Conservation (phyloP, 2,329 filamentous ascomycete genomes). For the Pochonia chlamydosporia region DNA sequence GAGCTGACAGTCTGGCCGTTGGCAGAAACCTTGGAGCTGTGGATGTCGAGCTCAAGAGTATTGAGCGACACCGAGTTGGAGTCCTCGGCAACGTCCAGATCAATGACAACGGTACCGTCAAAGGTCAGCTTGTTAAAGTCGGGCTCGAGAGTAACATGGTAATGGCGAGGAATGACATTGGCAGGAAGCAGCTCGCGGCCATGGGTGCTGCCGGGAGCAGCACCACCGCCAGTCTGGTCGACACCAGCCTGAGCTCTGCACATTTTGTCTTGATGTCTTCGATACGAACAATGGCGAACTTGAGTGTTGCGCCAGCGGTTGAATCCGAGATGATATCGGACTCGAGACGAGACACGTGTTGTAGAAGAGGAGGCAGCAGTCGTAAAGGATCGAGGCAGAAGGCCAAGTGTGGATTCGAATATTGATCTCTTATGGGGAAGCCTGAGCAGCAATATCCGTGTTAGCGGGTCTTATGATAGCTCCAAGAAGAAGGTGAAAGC, state of each 20-base stretch:
- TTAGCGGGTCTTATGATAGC: constrained; percentile 1
- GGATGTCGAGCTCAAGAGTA: constrained; percentile 79
- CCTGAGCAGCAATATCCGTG: constrained; percentile 2
- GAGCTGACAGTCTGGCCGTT: constrained; percentile 43
- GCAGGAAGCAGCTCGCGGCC: constrained; percentile 77
- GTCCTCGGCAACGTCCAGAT: constrained; percentile 80
- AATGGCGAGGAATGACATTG: constrained; percentile 89
- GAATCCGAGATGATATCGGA: neutral
- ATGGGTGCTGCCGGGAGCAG: constrained; percentile 15
- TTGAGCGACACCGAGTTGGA: constrained; percentile 83
- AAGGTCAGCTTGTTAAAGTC: constrained; percentile 85
- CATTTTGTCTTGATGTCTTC: constrained; percentile 56
- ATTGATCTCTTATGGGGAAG: constrained; percentile 1
- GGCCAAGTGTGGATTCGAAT: constrained; percentile 2
- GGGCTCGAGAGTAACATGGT: constrained; percentile 86
- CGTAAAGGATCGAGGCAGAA: neutral
- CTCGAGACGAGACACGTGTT: neutral
- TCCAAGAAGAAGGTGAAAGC: constrained; percentile 8
- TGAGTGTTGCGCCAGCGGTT: constrained; percentile 10
- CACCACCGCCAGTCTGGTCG: constrained; percentile 28
- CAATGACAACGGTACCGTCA: constrained; percentile 73
- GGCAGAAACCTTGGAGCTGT: constrained; percentile 45
- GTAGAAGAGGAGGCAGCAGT: neutral
- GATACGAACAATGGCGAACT: constrained; percentile 65
- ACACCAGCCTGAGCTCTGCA: constrained; percentile 44